These are phyloP conservation scores for Orbilia quercus DNA, from an alignment of 2,329 filamentous ascomycete genomes.

Conservation along the genomic window DNA sequence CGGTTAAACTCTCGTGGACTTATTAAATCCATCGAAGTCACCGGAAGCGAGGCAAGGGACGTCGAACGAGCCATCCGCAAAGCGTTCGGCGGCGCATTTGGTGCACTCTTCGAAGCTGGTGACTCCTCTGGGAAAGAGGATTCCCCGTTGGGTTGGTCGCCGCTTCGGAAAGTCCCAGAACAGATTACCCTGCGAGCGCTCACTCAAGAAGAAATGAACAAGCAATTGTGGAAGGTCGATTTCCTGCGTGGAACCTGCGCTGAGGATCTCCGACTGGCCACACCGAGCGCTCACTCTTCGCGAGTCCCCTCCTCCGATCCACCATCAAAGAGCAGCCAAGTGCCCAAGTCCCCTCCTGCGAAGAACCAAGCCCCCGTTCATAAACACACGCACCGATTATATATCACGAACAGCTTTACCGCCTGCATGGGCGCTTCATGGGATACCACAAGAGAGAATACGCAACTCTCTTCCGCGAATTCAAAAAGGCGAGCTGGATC, in stretches of 20 bases:
- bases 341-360: conserved; percentile 14
- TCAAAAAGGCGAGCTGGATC: conserved; percentile 32
- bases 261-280: conserved; percentile 32
- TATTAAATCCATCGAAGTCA: conserved; percentile 49
- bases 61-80: conserved; percentile 48
- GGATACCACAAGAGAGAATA: conserved; percentile 40
- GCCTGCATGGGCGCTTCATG: conserved; percentile 27
- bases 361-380: conserved; percentile 1
- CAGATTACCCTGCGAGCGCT: conserved; percentile 42
- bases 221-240: conserved; percentile 53
- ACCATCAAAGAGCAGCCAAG: conserved; percentile 29
- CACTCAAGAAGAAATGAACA: conserved; percentile 42
- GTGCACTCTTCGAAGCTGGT: conserved; percentile 24
- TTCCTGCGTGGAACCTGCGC: conserved; percentile 54
- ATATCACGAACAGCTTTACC: conserved; percentile 50
- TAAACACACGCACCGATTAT: conserved; percentile 44
- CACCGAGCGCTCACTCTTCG: conserved; percentile 36
- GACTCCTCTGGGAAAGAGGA: conserved; percentile 34
- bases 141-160: conserved; percentile 48
- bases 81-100: conserved; percentile 34
- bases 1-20: conserved; percentile 46
- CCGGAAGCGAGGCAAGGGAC: conserved; percentile 51
- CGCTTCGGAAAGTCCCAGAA: conserved; percentile 46
- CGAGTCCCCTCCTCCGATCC: conserved; percentile 17
- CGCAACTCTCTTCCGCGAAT: conserved; percentile 38